Evolutionary conservation across 1,284 basidiomycete genomes (phyloP), one percentile per base, ranked within the genome.

Genomic region (Trichosporon ovoides): DNA sequence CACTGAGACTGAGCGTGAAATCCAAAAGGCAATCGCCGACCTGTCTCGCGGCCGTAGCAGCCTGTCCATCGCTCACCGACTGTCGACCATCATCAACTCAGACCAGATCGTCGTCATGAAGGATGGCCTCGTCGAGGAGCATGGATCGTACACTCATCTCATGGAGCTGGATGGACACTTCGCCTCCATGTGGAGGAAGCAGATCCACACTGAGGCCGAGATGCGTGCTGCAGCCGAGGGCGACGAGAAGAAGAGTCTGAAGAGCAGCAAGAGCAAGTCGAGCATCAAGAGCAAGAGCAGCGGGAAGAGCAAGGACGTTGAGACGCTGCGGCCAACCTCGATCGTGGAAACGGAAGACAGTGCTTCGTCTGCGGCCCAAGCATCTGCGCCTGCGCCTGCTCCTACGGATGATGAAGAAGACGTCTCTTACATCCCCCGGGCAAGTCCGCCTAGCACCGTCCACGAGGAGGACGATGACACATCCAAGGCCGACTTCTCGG

Each of bases 61-160:
- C 58, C 88, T 98, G 62, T 97, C 98, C 68, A 92, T 97, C 61
- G 93, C 93, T 1, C 93, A 96, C 67, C 72, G 82, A 18, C 57
- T 76, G 19, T 67, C 57, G 20, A 68, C 65, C n/a, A 67, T 69
- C 48, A 64, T 66, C 62, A 66, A 64, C 51, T 68, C 70, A 85
- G 92, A 96, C 73, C 77, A 91, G 34, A 95, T 96, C 72, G 87
- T 96, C 50, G 92, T 96, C 16, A 83, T 96, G 64, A 85, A 85
- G 67, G 87, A 91, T 13, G 93, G 93, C 0, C 75, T 83, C 55
- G 88, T 96, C 7, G 83, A 87, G n/a, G 93, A 97, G 72, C 84
- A 91, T 70, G 93, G 93, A 13, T 88, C 86, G 0, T 93, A 96
- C 72, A 86, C 89, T 28, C 85, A 90, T 69, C 79, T 96, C 19